A percentile compares a stretch with the other conserved stretches of the same genome.
phyloP scores from a whole-genome alignment of 169 alveolate species.

The Hepatocystis sp. region DNA sequence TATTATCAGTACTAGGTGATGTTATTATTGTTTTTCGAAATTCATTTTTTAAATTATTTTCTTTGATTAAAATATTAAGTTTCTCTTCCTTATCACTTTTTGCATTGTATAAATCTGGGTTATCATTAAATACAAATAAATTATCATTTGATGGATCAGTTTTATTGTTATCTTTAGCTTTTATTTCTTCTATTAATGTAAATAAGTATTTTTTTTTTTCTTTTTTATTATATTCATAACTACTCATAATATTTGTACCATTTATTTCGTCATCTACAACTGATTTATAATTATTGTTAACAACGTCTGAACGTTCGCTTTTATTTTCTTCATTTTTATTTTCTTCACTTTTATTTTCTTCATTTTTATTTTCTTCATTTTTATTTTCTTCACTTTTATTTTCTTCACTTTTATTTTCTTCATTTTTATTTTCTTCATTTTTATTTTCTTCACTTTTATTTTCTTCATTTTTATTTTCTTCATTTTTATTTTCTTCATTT shows the following conservation, averaged over 20 bases:
- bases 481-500: neutral
- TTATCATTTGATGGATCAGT: conserved; percentile 24
- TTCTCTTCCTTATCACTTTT: conserved; percentile 18
- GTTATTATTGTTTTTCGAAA: neutral
- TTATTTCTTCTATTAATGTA: neutral
- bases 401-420: neutral
- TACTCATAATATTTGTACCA: neutral
- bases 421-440: neutral
- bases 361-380: neutral
- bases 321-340: neutral
- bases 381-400: neutral
- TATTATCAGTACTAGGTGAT: neutral
- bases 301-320: conserved; percentile 5
- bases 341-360: neutral
- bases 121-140: conserved; percentile 53
- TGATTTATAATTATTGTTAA: no score
- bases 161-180: neutral
- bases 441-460: no score
- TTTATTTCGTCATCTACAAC: neutral
- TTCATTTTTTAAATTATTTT: neutral
- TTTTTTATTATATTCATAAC: neutral
- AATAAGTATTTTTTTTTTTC: neutral
- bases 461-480: no score
- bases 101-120: conserved; percentile 64
- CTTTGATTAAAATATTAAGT: neutral